Conservation (phyloP, 2,329 filamentous ascomycete genomes). For the Neopestalotiopsis sp. region DNA sequence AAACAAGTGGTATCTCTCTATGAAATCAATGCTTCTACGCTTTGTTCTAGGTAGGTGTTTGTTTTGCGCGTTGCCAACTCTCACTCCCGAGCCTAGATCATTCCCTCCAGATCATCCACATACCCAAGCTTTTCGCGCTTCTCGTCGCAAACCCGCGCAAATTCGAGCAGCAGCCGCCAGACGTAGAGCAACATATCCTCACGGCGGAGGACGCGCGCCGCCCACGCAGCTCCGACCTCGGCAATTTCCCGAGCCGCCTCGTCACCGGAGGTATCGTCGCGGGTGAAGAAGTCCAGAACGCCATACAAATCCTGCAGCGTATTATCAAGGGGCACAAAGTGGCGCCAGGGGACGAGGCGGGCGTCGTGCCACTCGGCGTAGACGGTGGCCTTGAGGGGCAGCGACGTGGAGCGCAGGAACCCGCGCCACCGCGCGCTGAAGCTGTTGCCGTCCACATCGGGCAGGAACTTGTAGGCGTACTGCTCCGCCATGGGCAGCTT, state of each 20-base stretch:
- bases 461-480: constrained; percentile 57
- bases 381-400: constrained; percentile 66
- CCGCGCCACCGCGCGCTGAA: constrained; percentile 55
- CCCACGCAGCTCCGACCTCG: constrained; percentile 55
- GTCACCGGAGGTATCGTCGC: constrained; percentile 44
- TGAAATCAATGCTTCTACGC: too few relatives aligned
- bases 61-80: too few relatives aligned
- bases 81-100: background rate
- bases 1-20: too few relatives aligned
- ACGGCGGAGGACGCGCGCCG: constrained; percentile 53
- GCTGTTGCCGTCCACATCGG: constrained; percentile 64
- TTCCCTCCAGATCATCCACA: constrained; percentile 30
- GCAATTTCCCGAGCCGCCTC: constrained; percentile 55
- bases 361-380: constrained; percentile 70
- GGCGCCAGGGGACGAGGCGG: constrained; percentile 63
- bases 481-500: constrained; percentile 39
- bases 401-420: constrained; percentile 59
- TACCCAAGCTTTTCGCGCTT: constrained; percentile 34
- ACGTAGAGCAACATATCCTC: constrained; percentile 64
- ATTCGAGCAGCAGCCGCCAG: constrained; percentile 53
- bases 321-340: constrained; percentile 67
- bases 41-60: too few relatives aligned
- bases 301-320: constrained; percentile 62
- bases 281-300: constrained; percentile 60
- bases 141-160: constrained; percentile 42